These are phyloP conservation scores for Hanseniaspora vineae DNA, from an alignment of 805 yeast genomes.

Conservation along the genomic window DNA sequence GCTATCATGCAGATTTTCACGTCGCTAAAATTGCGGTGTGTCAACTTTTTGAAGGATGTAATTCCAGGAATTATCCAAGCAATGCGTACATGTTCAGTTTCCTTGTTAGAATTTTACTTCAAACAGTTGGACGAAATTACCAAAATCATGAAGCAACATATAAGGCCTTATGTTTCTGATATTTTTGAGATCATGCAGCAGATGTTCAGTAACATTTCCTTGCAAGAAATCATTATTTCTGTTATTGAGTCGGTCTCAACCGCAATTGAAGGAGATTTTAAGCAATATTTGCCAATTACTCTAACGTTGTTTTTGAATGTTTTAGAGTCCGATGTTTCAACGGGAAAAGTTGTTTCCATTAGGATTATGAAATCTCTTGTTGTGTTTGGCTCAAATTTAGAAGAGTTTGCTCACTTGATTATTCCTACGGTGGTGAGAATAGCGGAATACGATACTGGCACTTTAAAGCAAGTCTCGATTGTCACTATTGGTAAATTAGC, in stretches of 20 bases:
- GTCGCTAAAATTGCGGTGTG: conserved; percentile 78
- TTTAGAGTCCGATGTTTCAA: conserved; percentile 58
- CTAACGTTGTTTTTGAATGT: conserved; percentile 65
- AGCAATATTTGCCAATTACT: conserved; percentile 64
- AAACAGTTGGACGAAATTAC: conserved; percentile 76
- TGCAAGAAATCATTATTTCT: conserved; percentile 69
- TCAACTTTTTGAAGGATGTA: conserved; percentile 75
- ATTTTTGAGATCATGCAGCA: conserved; percentile 67
- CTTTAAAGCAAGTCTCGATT: conserved; percentile 60
- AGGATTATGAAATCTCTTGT: conserved; percentile 75
- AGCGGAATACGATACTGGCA: conserved; percentile 55
- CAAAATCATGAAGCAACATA: conserved; percentile 76
- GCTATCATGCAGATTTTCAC: conserved; percentile 87
- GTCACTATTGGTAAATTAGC: conserved; percentile 75
- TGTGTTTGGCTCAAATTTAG: conserved; percentile 75
- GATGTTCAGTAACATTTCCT: conserved; percentile 46
- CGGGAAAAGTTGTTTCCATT: conserved; percentile 45
- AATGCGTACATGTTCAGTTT: conserved; percentile 68
- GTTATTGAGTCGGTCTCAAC: conserved; percentile 74
- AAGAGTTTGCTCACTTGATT: conserved; percentile 75
- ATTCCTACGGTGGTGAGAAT: conserved; percentile 76
- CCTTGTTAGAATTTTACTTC: conserved; percentile 76
- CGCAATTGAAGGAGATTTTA: conserved; percentile 88
- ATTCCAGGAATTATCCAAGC: conserved; percentile 80
- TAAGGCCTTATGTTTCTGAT: conserved; percentile 66